phyloP scores from a whole-genome alignment of 1,284 basidiomycete genomes.

The Trametes polyzona region DNA sequence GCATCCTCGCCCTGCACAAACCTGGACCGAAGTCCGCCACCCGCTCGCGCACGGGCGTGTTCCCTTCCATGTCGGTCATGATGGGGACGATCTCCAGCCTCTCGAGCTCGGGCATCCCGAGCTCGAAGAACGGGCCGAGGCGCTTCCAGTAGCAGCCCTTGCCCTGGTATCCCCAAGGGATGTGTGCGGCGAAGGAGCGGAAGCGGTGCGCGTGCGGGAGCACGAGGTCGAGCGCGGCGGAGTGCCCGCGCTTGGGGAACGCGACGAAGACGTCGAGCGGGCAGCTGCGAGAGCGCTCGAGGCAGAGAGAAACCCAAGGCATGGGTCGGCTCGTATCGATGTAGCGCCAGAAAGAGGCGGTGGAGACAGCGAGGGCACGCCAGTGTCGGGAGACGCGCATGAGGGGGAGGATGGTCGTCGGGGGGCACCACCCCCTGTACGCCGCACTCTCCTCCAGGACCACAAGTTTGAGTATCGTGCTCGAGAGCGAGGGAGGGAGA shows the following conservation, averaged over 20 bases:
- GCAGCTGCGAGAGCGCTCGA: background rate
- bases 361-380: background rate
- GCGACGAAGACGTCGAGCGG: conserved; percentile 8
- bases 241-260: background rate
- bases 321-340: background rate
- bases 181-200: conserved; percentile 1
- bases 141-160: background rate
- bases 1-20: background rate
- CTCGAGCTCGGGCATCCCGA: conserved; percentile 5
- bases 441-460: background rate
- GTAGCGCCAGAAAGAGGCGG: conserved; percentile 8
- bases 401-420: background rate
- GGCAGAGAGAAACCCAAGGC: background rate
- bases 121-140: background rate
- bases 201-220: conserved; percentile 7
- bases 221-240: background rate
- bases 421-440: background rate
- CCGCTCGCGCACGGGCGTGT: background rate
- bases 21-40: background rate
- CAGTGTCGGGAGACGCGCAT: conserved; percentile 9
- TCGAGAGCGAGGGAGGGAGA: background rate
- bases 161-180: background rate
- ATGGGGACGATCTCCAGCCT: conserved; percentile 1
- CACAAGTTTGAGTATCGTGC: background rate
- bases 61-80: background rate